These are phyloP conservation scores for Dryas integrifolia DNA, from an alignment of 331 rosid species.

Conservation along the genomic window DNA sequence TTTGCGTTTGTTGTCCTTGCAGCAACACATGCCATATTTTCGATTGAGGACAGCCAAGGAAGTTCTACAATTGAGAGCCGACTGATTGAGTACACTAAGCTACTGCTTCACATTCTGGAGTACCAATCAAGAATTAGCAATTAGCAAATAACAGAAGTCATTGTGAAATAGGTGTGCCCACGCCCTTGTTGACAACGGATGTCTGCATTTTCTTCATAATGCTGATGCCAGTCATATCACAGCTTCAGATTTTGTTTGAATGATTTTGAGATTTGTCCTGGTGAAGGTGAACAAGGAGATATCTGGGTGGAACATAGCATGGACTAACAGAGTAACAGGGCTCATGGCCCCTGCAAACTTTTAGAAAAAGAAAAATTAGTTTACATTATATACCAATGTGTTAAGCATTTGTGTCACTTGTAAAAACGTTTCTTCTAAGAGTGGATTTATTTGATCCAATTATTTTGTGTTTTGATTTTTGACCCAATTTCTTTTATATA, in stretches of 20 bases:
- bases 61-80: conserved; percentile 69
- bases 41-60: conserved; percentile 81
- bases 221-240: conserved; percentile 23
- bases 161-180: conserved; percentile 11
- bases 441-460: too few species aligned
- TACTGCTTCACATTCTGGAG: neutral
- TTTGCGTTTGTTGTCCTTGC: conserved; percentile 29
- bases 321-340: too few species aligned
- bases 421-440: too few species aligned
- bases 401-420: too few species aligned
- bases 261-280: conserved; percentile 10
- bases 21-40: conserved; percentile 88
- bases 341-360: too few species aligned
- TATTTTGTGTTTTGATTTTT: too few species aligned
- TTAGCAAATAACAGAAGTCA: neutral
- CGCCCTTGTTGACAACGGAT: conserved; percentile 10
- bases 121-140: neutral
- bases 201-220: conserved; percentile 18
- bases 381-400: too few species aligned
- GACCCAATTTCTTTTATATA: too few species aligned
- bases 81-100: conserved; percentile 36
- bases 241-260: neutral
- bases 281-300: neutral
- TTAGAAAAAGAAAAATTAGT: too few species aligned
- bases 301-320: too few species aligned